Percentiles rank a stretch among this genome's conserved stretches.
Conservation (phyloP, 495 filamentous ascomycete species). For the Durotheca rogersii region DNA sequence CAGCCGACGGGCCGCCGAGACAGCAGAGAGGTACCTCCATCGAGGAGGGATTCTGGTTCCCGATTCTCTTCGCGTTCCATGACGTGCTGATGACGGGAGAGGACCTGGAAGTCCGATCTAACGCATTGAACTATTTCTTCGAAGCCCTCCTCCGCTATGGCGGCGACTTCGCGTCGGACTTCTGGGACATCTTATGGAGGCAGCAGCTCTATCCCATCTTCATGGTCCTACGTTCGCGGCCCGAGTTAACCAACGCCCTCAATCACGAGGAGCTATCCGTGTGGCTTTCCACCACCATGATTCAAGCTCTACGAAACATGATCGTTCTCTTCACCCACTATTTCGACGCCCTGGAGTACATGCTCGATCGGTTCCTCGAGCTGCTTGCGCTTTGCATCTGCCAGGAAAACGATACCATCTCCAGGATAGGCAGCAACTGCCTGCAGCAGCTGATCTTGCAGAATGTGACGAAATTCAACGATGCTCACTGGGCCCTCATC, state of each 20-base stretch:
- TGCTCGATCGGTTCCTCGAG: constrained; percentile 93
- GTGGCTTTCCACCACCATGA: constrained; percentile 99
- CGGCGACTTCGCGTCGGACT: constrained; percentile 86
- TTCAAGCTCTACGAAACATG: constrained; percentile 96
- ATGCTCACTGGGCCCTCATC: constrained; percentile 88
- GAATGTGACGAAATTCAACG: constrained; percentile 86
- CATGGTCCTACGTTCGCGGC: constrained; percentile 92
- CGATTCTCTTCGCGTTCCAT: constrained; percentile 95
- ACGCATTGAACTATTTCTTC: constrained; percentile 93
- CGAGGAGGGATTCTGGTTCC: constrained; percentile 98
- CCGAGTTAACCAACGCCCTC: constrained; percentile 89
- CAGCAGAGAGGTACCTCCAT: constrained; percentile 64
- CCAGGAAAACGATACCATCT: constrained; percentile 98
- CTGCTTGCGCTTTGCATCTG: constrained; percentile 94
- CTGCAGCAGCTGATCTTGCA: constrained; percentile 93
- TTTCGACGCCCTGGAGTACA: constrained; percentile 91
- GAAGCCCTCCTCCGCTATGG: constrained; percentile 88
- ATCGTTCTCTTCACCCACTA: constrained; percentile 98
- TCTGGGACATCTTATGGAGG: constrained; percentile 98
- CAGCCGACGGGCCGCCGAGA: constrained; percentile 33
- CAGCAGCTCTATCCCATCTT: constrained; percentile 97
- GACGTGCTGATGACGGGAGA: constrained; percentile 99
- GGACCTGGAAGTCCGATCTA: constrained; percentile 94
- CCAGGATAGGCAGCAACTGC: constrained; percentile 96
- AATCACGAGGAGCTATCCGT: constrained; percentile 96